These are phyloP conservation scores for Erysiphe pulchra DNA, from an alignment of 2,329 filamentous ascomycete genomes.

Conservation along the genomic window DNA sequence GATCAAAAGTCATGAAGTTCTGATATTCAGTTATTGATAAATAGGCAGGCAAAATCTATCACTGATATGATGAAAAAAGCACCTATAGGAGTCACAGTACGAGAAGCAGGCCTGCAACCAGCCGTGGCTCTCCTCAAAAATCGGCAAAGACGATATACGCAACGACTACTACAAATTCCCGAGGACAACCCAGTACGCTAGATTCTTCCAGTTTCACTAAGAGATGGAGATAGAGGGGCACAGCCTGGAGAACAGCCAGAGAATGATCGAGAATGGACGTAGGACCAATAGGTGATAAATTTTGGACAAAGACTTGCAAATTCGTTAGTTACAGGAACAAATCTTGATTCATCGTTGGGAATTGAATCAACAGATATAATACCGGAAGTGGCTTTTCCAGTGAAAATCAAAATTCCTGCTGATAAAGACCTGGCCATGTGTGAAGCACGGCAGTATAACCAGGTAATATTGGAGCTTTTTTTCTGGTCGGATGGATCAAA, in stretches of 20 bases:
- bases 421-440: neutral
- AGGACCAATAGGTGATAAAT: neutral
- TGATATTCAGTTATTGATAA: neutral
- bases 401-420: neutral
- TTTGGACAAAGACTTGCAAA: neutral
- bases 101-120: neutral
- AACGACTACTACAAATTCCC: neutral
- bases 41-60: neutral
- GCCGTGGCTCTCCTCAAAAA: neutral
- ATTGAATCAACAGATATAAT: neutral
- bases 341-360: neutral
- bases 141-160: neutral
- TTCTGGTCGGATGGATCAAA: neutral
- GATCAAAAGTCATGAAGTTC: neutral
- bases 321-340: neutral
- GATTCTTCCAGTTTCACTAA: neutral
- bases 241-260: neutral
- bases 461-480: neutral
- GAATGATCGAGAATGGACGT: neutral
- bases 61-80: neutral
- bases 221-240: neutral
- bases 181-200: neutral
- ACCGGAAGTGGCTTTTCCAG: neutral
- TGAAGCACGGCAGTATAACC: neutral
- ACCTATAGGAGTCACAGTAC: neutral